Conservation (phyloP, 208 protist species). For the Leishmania guyanensis region DNA sequence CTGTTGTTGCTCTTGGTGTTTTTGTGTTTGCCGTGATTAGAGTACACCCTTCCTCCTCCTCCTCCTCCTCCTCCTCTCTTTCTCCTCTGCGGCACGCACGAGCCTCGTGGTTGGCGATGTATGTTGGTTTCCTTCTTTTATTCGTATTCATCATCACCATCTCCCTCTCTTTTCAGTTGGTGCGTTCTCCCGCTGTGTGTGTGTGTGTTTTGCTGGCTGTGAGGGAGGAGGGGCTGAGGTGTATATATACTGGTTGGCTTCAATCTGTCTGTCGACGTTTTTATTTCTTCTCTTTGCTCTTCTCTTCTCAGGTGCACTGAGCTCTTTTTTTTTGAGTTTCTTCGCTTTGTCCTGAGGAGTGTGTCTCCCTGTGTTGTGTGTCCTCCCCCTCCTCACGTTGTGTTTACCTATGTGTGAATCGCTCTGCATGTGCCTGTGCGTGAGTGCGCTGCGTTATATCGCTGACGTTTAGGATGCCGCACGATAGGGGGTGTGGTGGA, state of each 20-base stretch:
- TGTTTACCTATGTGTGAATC: neutral
- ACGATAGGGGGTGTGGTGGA: neutral
- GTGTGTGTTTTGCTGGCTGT: neutral
- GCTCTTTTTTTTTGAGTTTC: neutral
- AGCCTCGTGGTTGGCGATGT: neutral
- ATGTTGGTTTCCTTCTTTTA: neutral
- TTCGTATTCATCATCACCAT: conserved; percentile 8
- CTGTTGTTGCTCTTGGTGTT: neutral
- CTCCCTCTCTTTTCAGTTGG: neutral
- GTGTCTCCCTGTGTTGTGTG: neutral
- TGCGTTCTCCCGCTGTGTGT: neutral
- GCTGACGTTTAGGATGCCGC: neutral
- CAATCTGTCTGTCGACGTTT: neutral
- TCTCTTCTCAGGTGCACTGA: neutral
- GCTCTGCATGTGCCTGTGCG: neutral
- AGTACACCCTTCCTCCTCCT: neutral
- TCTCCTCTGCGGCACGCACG: neutral
- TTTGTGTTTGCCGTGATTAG: neutral
- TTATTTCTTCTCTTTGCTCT: neutral
- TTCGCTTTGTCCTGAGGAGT: neutral
- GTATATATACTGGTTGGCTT: neutral
- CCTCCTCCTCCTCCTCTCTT: neutral
- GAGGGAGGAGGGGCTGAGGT: neutral
- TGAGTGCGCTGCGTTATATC: neutral
- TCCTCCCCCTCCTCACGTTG: neutral